These are phyloP conservation scores for Venturia carpophila DNA, from an alignment of 2,329 filamentous ascomycete species.

Conservation along the genomic window DNA sequence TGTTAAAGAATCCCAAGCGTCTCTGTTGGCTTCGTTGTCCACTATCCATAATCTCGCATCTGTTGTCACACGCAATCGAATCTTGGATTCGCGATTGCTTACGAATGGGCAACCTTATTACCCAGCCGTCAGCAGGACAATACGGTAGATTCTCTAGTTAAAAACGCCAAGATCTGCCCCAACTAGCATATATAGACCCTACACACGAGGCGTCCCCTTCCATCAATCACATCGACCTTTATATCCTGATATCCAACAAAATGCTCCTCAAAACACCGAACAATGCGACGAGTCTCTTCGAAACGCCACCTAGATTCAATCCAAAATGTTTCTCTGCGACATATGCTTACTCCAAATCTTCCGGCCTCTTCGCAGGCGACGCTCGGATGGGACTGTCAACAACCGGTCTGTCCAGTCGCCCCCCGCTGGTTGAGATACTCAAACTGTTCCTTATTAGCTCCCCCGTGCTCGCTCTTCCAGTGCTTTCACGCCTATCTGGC, in stretches of 20 bases:
- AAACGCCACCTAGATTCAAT: neutral
- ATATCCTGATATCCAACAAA: neutral
- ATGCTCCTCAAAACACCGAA: neutral
- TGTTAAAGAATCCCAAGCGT: too few relatives aligned
- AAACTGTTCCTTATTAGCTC: conserved; percentile 32
- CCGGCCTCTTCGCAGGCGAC: conserved; percentile 39
- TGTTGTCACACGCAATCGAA: too few relatives aligned
- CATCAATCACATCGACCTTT: neutral
- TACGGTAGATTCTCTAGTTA: neutral
- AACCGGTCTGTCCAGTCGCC: conserved; percentile 18
- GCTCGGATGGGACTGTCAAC: conserved; percentile 27
- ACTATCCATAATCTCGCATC: too few relatives aligned
- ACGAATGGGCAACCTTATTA: too few relatives aligned
- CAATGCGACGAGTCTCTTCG: neutral
- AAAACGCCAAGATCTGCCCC: neutral
- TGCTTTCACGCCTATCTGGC: conserved; percentile 23
- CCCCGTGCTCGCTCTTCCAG: conserved; percentile 26
- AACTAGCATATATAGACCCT: neutral
- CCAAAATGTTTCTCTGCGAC: neutral
- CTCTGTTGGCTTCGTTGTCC: too few relatives aligned
- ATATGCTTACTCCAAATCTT: conserved; percentile 35
- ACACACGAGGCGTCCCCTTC: neutral
- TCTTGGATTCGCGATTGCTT: too few relatives aligned
- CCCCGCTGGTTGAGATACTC: conserved; percentile 28
- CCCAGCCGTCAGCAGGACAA: neutral